Percentiles rank a stretch among this genome's conserved stretches.
These are phyloP conservation scores for Apiotrichum akiyoshidainum DNA, from an alignment of 1,284 basidiomycete genomes.

Conservation along the genomic window DNA sequence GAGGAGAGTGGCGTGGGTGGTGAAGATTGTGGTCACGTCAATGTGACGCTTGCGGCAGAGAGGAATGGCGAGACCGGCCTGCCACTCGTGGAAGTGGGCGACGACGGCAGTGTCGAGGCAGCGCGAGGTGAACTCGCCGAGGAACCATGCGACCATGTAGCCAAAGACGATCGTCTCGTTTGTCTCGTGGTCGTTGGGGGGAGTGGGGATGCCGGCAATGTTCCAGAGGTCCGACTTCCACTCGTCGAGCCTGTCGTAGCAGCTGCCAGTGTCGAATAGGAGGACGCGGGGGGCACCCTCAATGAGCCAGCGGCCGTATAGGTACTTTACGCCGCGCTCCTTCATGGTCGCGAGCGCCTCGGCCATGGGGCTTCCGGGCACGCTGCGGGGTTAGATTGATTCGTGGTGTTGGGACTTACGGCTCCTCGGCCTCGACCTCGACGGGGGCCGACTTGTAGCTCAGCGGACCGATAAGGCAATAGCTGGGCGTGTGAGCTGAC, in stretches of 20 bases:
- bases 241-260: slow-evolving; percentile 81
- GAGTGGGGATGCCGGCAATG: slow-evolving; percentile 91
- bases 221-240: slow-evolving; percentile 99
- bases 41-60: slow-evolving; percentile 94
- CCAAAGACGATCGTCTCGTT: slow-evolving; percentile 99
- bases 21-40: slow-evolving; percentile 96
- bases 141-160: slow-evolving; percentile 99
- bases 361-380: slow-evolving; percentile 59
- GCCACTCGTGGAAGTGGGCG: slow-evolving; percentile 99
- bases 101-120: slow-evolving; percentile 80
- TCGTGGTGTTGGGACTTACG: slow-evolving; percentile 54
- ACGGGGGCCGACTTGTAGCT: slow-evolving; percentile 97
- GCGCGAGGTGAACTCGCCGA: slow-evolving; percentile 86
- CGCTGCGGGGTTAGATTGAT: slow-evolving; percentile 28
- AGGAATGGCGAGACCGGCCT: slow-evolving; percentile 93
- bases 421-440: slow-evolving; percentile 94
- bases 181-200: slow-evolving; percentile 92
- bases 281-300: slow-evolving; percentile 92
- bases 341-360: slow-evolving; percentile 73
- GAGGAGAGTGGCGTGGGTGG: slow-evolving; percentile 96
- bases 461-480: slow-evolving; percentile 88
- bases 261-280: slow-evolving; percentile 89
- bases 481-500: slow-evolving; percentile 53
- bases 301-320: slow-evolving; percentile 97
- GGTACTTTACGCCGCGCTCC: slow-evolving; percentile 81